Conservation (phyloP, 148 eudicot genomes). For the Chenopodium suecicum region DNA sequence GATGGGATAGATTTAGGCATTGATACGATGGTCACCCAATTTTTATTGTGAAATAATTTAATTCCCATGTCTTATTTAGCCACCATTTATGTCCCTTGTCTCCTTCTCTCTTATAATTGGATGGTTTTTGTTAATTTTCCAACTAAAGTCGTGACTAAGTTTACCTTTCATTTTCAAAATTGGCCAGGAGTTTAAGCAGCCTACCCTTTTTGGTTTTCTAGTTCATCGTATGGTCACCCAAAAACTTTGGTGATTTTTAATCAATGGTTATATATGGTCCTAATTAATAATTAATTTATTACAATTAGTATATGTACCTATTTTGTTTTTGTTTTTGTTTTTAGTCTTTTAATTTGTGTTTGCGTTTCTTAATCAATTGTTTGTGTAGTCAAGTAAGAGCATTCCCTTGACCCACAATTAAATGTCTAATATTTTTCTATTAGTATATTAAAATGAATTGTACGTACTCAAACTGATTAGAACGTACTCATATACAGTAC, state of each 20-base stretch:
- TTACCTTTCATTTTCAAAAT: slow-evolving; percentile 10
- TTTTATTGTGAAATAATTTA: background rate
- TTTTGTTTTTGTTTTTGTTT: no score
- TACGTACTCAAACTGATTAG: no score
- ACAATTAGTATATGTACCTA: no score
- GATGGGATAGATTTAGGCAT: slow-evolving; percentile 30
- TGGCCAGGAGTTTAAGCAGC: slow-evolving; percentile 9
- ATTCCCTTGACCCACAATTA: no score
- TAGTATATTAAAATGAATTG: no score
- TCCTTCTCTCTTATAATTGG: slow-evolving; percentile 21
- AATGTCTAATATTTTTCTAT: no score
- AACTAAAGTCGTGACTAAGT: slow-evolving; percentile 21
- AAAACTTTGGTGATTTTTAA: background rate
- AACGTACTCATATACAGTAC: no score
- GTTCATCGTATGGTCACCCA: background rate
- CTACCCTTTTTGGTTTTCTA: slow-evolving; percentile 21
- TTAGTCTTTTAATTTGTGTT: background rate
- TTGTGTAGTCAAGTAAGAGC: no score
- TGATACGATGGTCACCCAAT: slow-evolving; percentile 29
- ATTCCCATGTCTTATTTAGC: slow-evolving; percentile 26
- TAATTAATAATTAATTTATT: no score
- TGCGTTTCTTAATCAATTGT: no score
- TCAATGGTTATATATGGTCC: background rate
- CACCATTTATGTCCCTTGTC: slow-evolving; percentile 23
- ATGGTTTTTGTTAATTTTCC: slow-evolving; percentile 16